Base-by-base conservation (phyloP, 1,284 basidiomycete genomes). In the Mycosarcoma maydis region DNA sequence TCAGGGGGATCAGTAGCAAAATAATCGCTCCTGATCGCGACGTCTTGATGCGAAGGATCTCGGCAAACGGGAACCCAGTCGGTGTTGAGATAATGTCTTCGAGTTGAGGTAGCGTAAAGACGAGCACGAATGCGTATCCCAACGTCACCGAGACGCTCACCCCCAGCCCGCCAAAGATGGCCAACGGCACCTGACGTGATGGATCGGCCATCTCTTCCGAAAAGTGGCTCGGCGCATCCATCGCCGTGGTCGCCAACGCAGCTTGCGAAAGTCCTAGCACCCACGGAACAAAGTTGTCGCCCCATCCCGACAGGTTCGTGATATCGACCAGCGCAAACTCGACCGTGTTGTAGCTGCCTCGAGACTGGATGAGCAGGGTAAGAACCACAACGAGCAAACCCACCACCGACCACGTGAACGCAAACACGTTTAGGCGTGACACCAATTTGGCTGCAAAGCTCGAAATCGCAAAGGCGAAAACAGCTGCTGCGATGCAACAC, bases 41-140 rank as follows among this genome's bases (percentile, higher is more conserved):
- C 11, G 66, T 59, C 43, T 53, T 57, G 44, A 49, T 37, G 4
- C 34, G 34, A 2, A 69, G 27, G 24, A 69, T 47, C 44, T 69
- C 48, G 20, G 53, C 60, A 26, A 69, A 65, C 2, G 66, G 61
- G 24, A 69, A 69, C 4, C 66, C 66, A 10, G 66, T 65, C 24
- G 54, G 30, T 4, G 55, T 47, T 6, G 45, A 38, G 27, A 65
- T 39, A 23, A 43, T 42, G 8, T 36, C 38, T 8, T 48, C 46
- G 19, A 61, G 47, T 11, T 43, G 32, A 19, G 60, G 60, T 20
- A 69, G 22, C 29, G 53, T 57, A 26, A 69, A 69, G 11, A 52
- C 39, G n/a, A 69, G 49, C 27, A 65, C 56, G 16, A 65, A 43
- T 3, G 60, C 54, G 39, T 65, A 65, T 2, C 24, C 30, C 27